Base-by-base conservation (phyloP, 192 early-diverging fungal species). In the Hyaloraphidium curvatum region DNA sequence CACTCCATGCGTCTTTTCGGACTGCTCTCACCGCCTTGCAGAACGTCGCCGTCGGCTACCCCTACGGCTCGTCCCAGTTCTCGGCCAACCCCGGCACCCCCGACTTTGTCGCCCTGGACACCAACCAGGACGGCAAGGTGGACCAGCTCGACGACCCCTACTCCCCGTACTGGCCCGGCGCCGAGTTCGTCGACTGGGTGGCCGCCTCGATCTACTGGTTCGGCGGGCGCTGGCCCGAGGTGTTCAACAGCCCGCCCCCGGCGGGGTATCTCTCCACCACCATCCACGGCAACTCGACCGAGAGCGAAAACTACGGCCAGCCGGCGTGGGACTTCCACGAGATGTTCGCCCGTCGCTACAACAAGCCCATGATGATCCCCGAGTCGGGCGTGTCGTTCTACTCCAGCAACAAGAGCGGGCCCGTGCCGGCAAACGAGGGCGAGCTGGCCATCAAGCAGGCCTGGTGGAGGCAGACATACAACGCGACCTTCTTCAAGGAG, bases 401-500 rank as follows among this genome's bases (percentile, higher is more conserved):
- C 43, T 25, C 43, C 14, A 11, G 9, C 14, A 25, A 48, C 5
- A 48, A 14, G 5, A n/a, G n/a, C n/a, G 25, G 17, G 43, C 17
- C 7, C 19, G 11, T 19, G 7, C 39, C n/a, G 16, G 52, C 14
- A 63, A 64, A 4, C 56, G 64, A 3, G n/a, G 51, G 50, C 2
- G 62, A 68, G 51, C 51, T 69, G 30, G 57, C 30, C 2, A 55
- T 69, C 50, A 69, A 69, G 54, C 37, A 39, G 14, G 53, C 61
- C 4, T 69, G 31, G 29, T 68, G 66, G 66, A 23, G 56, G 2
- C 65, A 68, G 51, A 67, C 55, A 33, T 21, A 64, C 21, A 61
- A 59, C 25, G 62, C 63, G 39, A 60, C 68, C 19, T 59, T 67
- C 53, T 35, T 68, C 22, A 37, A 37, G 19, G 27, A 17, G n/a